Percentiles rank a stretch among this genome's conserved stretches.
Evolutionary conservation across 2,329 filamentous ascomycete genomes (phyloP).

Genomic region (Sporothrix pallida): DNA sequence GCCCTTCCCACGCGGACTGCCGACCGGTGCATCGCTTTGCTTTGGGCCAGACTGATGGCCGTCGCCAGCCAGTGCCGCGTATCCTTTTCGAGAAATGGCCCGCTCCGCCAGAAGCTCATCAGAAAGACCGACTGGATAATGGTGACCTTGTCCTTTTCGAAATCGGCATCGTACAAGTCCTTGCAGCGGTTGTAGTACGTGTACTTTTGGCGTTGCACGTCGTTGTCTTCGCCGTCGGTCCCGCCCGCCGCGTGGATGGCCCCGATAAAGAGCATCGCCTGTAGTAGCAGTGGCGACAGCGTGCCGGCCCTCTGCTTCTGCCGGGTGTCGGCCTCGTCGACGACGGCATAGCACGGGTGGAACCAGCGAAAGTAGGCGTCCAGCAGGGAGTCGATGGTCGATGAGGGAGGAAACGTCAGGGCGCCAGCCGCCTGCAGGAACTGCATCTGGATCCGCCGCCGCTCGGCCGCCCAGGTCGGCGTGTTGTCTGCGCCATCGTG

Average conservation of each 20-base stretch:
- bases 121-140: background rate
- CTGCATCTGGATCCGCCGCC: background rate
- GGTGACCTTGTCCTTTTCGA: slow-evolving; percentile 4
- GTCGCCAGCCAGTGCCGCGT: slow-evolving; percentile 16
- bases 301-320: background rate
- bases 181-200: slow-evolving; percentile 20
- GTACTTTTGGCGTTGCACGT: background rate
- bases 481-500: background rate
- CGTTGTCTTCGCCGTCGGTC: background rate
- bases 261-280: background rate
- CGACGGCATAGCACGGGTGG: slow-evolving; percentile 36
- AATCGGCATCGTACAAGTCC: slow-evolving; percentile 19
- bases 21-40: slow-evolving; percentile 19
- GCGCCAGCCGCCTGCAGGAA: background rate
- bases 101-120: slow-evolving; percentile 21
- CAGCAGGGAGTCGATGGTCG: slow-evolving; percentile 27
- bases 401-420: background rate
- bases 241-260: background rate
- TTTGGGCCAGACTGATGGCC: slow-evolving; percentile 17
- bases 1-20: background rate
- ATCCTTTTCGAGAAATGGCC: slow-evolving; percentile 4
- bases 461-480: background rate
- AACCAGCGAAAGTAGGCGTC: slow-evolving; percentile 19
- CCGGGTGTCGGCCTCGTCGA: slow-evolving; percentile 14
- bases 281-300: background rate